Evolutionary conservation across 2,329 filamentous ascomycete species (phyloP).

Genomic region (Coniochaeta ligniaria): DNA sequence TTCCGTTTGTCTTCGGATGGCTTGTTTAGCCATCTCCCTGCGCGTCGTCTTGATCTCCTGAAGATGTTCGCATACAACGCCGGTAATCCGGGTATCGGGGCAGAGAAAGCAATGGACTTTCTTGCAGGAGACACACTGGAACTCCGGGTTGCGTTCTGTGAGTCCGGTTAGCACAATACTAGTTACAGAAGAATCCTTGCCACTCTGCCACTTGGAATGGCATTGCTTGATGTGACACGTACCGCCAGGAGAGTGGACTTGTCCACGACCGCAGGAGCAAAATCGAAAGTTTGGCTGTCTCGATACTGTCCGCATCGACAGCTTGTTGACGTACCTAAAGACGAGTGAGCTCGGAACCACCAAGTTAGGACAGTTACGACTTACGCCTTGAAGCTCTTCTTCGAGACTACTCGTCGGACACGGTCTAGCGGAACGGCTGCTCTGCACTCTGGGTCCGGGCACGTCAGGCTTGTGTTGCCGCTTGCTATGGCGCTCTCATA

Average conservation of each 20-base stretch:
- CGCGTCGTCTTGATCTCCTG: not conserved
- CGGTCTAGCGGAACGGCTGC: not conserved
- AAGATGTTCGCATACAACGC: not conserved
- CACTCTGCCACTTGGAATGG: not conserved
- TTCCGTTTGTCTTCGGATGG: not conserved
- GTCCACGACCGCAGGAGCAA: not conserved
- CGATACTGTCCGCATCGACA: not conserved
- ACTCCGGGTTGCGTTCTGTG: not conserved
- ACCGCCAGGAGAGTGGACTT: not conserved
- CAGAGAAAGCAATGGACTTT: not conserved
- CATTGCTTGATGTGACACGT: not conserved
- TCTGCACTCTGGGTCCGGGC: not conserved
- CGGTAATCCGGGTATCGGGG: not conserved
- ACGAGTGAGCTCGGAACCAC: not conserved
- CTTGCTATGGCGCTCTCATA: not conserved
- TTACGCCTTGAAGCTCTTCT: not conserved
- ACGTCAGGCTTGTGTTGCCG: not conserved
- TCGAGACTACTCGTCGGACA: not conserved
- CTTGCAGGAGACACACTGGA: not conserved
- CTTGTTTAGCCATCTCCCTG: not conserved
- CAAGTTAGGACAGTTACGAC: not conserved
- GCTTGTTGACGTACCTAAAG: not conserved
- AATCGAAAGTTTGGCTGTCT: not conserved
- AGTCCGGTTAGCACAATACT: not conserved
- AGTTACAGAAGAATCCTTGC: not conserved